Percentiles rank a stretch among this genome's conserved stretches.
Evolutionary conservation across 768 basidiomycete genomes (phyloP).

Genomic region (Hortiboletus flavorubellus): DNA sequence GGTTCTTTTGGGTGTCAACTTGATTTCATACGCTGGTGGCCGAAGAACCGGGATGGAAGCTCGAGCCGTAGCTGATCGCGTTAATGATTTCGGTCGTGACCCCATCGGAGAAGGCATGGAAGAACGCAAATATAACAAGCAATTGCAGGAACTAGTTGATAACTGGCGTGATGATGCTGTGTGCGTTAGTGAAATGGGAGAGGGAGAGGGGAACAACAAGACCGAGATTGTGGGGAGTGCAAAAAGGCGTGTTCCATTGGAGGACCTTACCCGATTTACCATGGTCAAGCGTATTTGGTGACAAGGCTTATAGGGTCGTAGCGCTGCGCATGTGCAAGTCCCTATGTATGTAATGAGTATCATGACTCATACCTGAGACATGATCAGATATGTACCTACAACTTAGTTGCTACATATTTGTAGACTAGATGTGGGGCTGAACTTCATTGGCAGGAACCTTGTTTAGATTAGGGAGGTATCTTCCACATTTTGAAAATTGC

Average conservation of each 20-base stretch:
- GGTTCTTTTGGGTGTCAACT: slow-evolving; percentile 85
- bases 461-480: too few relatives aligned
- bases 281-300: slow-evolving; percentile 94
- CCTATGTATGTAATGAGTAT: too few relatives aligned
- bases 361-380: too few relatives aligned
- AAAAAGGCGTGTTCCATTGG: slow-evolving; percentile 62
- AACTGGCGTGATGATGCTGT: slow-evolving; percentile 66
- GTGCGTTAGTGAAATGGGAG: slow-evolving; percentile 69
- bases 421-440: too few relatives aligned
- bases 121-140: slow-evolving; percentile 84
- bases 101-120: slow-evolving; percentile 89
- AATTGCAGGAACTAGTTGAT: slow-evolving; percentile 70
- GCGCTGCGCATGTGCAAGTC: too few relatives aligned
- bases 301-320: not conserved
- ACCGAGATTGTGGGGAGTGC: slow-evolving; percentile 26
- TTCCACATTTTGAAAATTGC: too few relatives aligned
- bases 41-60: slow-evolving; percentile 76
- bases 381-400: too few relatives aligned
- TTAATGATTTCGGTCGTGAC: slow-evolving; percentile 88
- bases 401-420: too few relatives aligned
- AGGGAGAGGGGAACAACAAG: slow-evolving; percentile 30
- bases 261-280: slow-evolving; percentile 90
- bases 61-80: slow-evolving; percentile 64
- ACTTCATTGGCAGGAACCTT: too few relatives aligned
- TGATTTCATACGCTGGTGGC: slow-evolving; percentile 78